A percentile compares a stretch with the other conserved stretches of the same genome.
phyloP scores from a whole-genome alignment of 805 yeast species.

The Zygosaccharomyces pseudorouxii region DNA sequence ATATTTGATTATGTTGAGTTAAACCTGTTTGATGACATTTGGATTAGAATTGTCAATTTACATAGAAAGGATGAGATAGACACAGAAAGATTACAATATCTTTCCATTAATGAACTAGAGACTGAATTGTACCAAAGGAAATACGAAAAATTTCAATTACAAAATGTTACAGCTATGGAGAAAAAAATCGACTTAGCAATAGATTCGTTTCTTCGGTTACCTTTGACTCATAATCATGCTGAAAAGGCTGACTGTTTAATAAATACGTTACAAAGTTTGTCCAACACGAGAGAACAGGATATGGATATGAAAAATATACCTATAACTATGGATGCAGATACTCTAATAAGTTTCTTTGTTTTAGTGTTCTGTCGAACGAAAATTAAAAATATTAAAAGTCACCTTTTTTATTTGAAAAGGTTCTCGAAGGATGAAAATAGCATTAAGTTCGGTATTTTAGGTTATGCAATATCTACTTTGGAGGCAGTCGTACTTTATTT shows the following conservation, averaged over 20 bases:
- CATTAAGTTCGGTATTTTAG: constrained; percentile 54
- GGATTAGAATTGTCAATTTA: constrained; percentile 44
- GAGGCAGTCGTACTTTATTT: constrained; percentile 76
- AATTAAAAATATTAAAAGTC: constrained; percentile 55
- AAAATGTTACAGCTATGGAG: constrained; percentile 35
- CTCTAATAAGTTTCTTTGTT: constrained; percentile 64
- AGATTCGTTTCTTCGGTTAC: constrained; percentile 45
- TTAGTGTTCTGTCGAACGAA: constrained; percentile 64
- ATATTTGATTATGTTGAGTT: constrained; percentile 69
- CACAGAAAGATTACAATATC: constrained; percentile 23
- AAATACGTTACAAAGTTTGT: constrained; percentile 49
- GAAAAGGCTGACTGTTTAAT: constrained; percentile 47
- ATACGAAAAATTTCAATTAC: constrained; percentile 28
- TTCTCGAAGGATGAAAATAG: constrained; percentile 46
- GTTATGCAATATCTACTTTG: constrained; percentile 75
- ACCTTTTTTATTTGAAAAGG: constrained; percentile 58
- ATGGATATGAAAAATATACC: constrained; percentile 14
- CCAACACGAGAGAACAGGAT: constrained; percentile 28
- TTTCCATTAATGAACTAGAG: constrained; percentile 43
- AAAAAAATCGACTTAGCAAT: constrained; percentile 49
- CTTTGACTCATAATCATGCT: constrained; percentile 43
- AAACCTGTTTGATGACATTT: constrained; percentile 60
- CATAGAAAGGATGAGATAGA: constrained; percentile 21
- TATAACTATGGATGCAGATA: constrained; percentile 69
- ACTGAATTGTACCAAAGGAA: constrained; percentile 41